Percentiles rank a stretch among this genome's conserved stretches.
These are phyloP conservation scores for Venturia asperata DNA, from an alignment of 2,329 filamentous ascomycete species.

Conservation along the genomic window DNA sequence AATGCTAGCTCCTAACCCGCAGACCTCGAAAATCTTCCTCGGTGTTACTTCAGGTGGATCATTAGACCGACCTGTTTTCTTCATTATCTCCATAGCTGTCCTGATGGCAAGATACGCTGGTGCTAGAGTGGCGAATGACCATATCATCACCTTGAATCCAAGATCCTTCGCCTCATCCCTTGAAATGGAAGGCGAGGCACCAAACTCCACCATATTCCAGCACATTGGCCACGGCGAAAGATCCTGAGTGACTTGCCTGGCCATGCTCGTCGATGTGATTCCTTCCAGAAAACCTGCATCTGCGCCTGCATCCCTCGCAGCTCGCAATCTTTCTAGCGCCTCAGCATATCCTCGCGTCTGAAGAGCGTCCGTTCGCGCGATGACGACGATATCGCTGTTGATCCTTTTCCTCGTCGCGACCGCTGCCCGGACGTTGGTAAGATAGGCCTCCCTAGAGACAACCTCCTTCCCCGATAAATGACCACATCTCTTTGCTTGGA, in stretches of 20 bases:
- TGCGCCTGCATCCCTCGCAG: constrained; percentile 49
- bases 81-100: constrained; percentile 34
- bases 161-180: constrained; percentile 47
- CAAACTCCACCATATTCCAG: constrained; percentile 52
- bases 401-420: constrained; percentile 42
- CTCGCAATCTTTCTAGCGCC: constrained; percentile 44
- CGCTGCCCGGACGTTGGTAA: constrained; percentile 52
- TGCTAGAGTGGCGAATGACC: constrained; percentile 45
- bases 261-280: constrained; percentile 46
- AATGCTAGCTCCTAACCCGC: constrained; percentile 46
- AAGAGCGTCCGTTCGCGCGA: constrained; percentile 57
- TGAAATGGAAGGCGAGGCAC: constrained; percentile 48
- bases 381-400: constrained; percentile 54
- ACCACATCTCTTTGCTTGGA: constrained; percentile 58
- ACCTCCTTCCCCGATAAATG: constrained; percentile 57
- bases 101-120: constrained; percentile 41
- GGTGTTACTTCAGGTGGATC: constrained; percentile 41
- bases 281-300: constrained; percentile 57
- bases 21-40: constrained; percentile 45
- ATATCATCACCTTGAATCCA: constrained; percentile 55
- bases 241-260: constrained; percentile 39
- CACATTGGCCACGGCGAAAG: constrained; percentile 47
- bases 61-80: constrained; percentile 34
- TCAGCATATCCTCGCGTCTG: constrained; percentile 52
- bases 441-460: constrained; percentile 45